Base-by-base conservation (phyloP, 2,329 filamentous ascomycete species). In the Cladosporium sp. region DNA sequence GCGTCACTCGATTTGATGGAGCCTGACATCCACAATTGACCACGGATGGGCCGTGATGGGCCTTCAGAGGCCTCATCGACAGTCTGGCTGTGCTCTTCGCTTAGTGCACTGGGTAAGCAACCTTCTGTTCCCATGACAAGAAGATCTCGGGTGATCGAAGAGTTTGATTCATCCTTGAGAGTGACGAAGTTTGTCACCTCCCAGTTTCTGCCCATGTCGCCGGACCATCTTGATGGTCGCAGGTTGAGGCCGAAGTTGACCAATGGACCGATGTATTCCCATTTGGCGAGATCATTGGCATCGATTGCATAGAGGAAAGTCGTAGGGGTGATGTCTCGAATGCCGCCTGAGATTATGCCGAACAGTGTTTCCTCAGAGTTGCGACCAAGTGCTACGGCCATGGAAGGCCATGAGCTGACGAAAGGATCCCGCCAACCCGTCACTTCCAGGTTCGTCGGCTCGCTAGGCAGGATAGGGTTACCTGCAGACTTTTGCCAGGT, bases 121-220 rank as follows among this genome's bases (percentile, higher is more conserved):
- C 79, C 79, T 62, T 82, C 80, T 0, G 75, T 71, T 0, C 79
- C 77, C 64, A 79, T 74, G 0, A 81, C 68, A 20, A 81, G 61
- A 52, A 82, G 78, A 34, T 79, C 70, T 39, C 65, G 67, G 11
- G 68, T 68, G 20, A 61, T 52, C 1, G 58, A 60, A 3, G 64
- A 63, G 8, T 71, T 65, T 1, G 69, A 15, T 12, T 59, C 64
- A 15, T 77, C 72, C 1, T 59, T 63, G 15, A 82, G 67, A 0
- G 75, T 77, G 62, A 77, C 67, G 47, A 81, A 74, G 62, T 79
- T 81, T 20, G 73, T 75, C 9, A 78, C 77, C 61, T 82, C 80
- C 78, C 79, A 82, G 54, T 83, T 83, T 9, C 76, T 70, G 0
- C 80, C 80, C 11, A 80, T 71, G 45, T 82, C 78, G 2, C 80